A percentile compares a stretch with the other conserved stretches of the same genome.
Evolutionary conservation across 1,284 basidiomycete species (phyloP).

Genomic region (Ustilago hordei): DNA sequence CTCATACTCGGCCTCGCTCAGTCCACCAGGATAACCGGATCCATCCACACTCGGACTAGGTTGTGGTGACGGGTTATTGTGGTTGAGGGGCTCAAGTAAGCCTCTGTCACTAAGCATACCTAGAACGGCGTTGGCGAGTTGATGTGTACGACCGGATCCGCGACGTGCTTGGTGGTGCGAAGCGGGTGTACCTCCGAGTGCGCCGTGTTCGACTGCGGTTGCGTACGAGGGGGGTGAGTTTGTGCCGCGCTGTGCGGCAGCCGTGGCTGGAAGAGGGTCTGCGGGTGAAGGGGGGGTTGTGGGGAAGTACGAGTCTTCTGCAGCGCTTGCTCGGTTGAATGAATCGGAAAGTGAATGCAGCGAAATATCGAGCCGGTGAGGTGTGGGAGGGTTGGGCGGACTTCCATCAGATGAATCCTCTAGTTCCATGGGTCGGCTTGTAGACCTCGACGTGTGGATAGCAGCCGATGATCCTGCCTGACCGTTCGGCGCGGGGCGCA

Average conservation of each 20-base stretch:
- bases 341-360: conserved; percentile 68
- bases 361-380: conserved; percentile 73
- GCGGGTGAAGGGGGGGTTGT: conserved; percentile 33
- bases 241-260: conserved; percentile 2
- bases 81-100: conserved; percentile 48
- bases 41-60: conserved; percentile 23
- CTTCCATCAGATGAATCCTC: conserved; percentile 48
- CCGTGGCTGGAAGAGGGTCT: conserved; percentile 17
- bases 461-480: neutral
- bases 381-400: conserved; percentile 74
- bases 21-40: conserved; percentile 26
- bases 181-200: conserved; percentile 37
- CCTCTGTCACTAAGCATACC: conserved; percentile 60
- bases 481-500: conserved; percentile 17
- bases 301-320: conserved; percentile 51
- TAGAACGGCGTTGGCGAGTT: conserved; percentile 57
- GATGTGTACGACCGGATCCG: conserved; percentile 50
- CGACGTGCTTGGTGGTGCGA: conserved; percentile 48
- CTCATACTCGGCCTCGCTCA: conserved; percentile 51
- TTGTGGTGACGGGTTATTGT: conserved; percentile 36
- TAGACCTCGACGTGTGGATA: conserved; percentile 18
- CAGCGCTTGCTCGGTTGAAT: conserved; percentile 18
- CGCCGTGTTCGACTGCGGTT: conserved; percentile 28
- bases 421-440: conserved; percentile 30
- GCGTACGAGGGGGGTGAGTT: conserved; percentile 36